These are phyloP conservation scores for Oryza glaberrima DNA, from an alignment of 176 grass and related monocot species.

Conservation along the genomic window DNA sequence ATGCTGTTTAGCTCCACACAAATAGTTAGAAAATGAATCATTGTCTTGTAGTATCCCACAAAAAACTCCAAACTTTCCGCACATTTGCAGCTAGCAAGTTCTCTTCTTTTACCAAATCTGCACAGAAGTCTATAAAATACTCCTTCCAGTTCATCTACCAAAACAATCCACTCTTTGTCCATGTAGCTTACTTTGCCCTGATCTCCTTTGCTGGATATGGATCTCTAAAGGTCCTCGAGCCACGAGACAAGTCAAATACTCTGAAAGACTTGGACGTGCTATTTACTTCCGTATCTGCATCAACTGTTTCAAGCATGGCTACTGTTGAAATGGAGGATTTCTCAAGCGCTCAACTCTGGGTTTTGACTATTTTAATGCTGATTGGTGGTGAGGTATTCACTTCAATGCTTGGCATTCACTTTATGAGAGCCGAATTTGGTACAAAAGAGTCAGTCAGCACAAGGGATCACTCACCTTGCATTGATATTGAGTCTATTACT, in stretches of 20 bases:
- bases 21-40: slow-evolving; percentile 32
- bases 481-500: slow-evolving; percentile 45
- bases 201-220: slow-evolving; percentile 66
- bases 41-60: slow-evolving; percentile 11
- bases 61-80: slow-evolving; percentile 37
- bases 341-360: slow-evolving; percentile 57
- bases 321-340: slow-evolving; percentile 88
- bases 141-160: slow-evolving; percentile 47
- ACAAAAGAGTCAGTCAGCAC: slow-evolving; percentile 35
- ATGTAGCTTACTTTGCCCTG: slow-evolving; percentile 52
- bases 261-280: slow-evolving; percentile 53
- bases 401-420: slow-evolving; percentile 64
- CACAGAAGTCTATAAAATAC: slow-evolving; percentile 35
- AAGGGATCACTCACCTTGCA: slow-evolving; percentile 23
- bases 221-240: slow-evolving; percentile 56
- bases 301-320: slow-evolving; percentile 78
- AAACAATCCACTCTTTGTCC: slow-evolving; percentile 47
- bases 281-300: slow-evolving; percentile 69
- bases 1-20: slow-evolving; percentile 16
- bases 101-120: slow-evolving; percentile 39
- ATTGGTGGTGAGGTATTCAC: slow-evolving; percentile 74
- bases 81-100: slow-evolving; percentile 43
- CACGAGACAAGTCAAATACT: slow-evolving; percentile 25
- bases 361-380: slow-evolving; percentile 70
- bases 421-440: slow-evolving; percentile 44